Evolutionary conservation across 2,329 filamentous ascomycete species (phyloP), one percentile per base, ranked within the genome.

Genomic region (Cercospora citrullina): DNA sequence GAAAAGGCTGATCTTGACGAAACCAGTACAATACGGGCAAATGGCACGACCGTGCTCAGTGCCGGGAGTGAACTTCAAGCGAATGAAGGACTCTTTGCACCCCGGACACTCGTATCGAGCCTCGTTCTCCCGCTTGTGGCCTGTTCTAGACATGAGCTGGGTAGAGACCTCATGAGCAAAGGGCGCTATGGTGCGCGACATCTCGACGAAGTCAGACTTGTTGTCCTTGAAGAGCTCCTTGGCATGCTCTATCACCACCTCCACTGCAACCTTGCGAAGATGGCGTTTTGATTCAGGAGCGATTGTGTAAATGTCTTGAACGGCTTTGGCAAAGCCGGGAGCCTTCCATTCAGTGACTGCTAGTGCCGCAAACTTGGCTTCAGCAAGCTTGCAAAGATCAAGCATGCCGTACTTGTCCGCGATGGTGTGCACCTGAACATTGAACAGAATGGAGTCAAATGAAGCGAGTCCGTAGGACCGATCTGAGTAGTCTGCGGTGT

Each of bases 391-490:
- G 3, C 16, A 33, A 1, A 68, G 53, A 4, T n/a, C 60, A 3
- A 21, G 39, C 12, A 69, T 65, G 18, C 61, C 30, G 58, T 62
- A 60, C 64, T 66, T 66, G 42, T 62, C 58, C 4, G n/a, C 64
- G 8, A 62, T 26, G 2, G 64, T 60, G 16, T 66, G 57, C 1
- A 66, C 64, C 1, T 36, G 18, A 6, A 68, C 63, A 5, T 66
- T 45, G 63, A 68, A 68, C 2, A 60, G 21, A n/a, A n/a, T n/a
- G n/a, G n/a, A n/a, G n/a, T n/a, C n/a, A n/a, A n/a, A n/a, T n/a
- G n/a, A n/a, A n/a, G n/a, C n/a, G n/a, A n/a, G n/a, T n/a, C n/a
- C n/a, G n/a, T n/a, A n/a, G n/a, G n/a, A n/a, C n/a, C n/a, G n/a
- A n/a, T n/a, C n/a, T n/a, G n/a, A n/a, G n/a, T n/a, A n/a, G 48